A percentile compares a stretch with the other conserved stretches of the same genome.
Conservation (phyloP, 768 basidiomycete genomes). For the Rhizopogon sp. region DNA sequence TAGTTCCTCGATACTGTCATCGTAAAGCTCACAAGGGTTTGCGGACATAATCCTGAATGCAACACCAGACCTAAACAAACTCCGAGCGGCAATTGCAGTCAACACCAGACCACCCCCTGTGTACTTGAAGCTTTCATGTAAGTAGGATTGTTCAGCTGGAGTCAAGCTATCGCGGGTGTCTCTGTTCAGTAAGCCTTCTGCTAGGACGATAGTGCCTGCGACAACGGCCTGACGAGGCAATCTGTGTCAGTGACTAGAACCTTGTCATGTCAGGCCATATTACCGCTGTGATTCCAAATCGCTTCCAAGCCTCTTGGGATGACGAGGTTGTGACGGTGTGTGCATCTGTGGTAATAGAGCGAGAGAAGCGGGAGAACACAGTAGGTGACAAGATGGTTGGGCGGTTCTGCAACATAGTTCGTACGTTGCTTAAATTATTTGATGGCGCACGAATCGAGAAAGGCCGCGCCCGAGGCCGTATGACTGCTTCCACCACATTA, state of each 20-base stretch:
- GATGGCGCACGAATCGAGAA: constrained; percentile 18
- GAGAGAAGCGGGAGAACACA: constrained; percentile 27
- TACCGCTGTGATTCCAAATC: constrained; percentile 51
- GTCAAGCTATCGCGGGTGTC: constrained; percentile 71
- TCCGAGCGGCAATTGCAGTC: constrained; percentile 76
- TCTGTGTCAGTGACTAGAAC: not conserved
- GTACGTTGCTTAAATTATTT: constrained; percentile 26
- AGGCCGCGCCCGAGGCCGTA: constrained; percentile 12
- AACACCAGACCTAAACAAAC: constrained; percentile 64
- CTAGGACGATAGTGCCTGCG: constrained; percentile 60
- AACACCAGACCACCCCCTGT: constrained; percentile 75
- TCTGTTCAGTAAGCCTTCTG: constrained; percentile 67
- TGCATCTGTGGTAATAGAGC: constrained; percentile 48
- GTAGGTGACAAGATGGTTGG: constrained; percentile 16
- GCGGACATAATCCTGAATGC: constrained; percentile 75
- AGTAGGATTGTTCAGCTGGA: constrained; percentile 55
- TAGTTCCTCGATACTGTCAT: not conserved
- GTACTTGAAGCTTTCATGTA: constrained; percentile 79
- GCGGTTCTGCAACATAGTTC: constrained; percentile 25
- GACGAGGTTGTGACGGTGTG: constrained; percentile 30
- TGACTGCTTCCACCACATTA: constrained; percentile 15
- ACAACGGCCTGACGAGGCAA: constrained; percentile 51
- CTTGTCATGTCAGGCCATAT: constrained; percentile 10
- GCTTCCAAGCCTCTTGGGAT: constrained; percentile 41
- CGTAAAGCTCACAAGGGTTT: constrained; percentile 63